Percentiles rank a stretch among this genome's conserved stretches.
Evolutionary conservation across 2,329 filamentous ascomycete species (phyloP).

Genomic region (Clarireedia hainanense): DNA sequence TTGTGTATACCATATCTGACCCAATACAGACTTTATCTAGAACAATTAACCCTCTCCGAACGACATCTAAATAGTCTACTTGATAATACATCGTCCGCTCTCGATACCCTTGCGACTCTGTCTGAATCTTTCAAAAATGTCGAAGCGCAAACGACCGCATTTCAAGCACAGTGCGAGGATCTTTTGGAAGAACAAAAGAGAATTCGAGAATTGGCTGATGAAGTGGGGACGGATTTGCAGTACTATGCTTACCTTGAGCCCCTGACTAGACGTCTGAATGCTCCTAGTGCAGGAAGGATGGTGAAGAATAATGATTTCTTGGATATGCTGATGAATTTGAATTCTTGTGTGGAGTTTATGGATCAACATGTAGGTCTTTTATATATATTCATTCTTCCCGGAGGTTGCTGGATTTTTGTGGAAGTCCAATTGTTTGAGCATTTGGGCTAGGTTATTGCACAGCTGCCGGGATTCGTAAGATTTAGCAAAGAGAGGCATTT

Average conservation of each 20-base stretch:
- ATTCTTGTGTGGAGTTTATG: conserved; percentile 92
- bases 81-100: conserved; percentile 64
- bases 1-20: background rate
- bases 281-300: conserved; percentile 77
- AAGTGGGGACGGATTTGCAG: conserved; percentile 81
- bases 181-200: conserved; percentile 75
- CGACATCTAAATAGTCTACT: conserved; percentile 75
- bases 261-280: conserved; percentile 83
- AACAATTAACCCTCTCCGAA: conserved; percentile 74
- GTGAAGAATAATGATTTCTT: conserved; percentile 80
- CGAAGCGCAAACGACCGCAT: conserved; percentile 84
- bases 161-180: conserved; percentile 86
- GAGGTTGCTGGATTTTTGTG: background rate
- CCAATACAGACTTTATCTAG: conserved; percentile 60
- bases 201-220: conserved; percentile 70
- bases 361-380: conserved; percentile 59
- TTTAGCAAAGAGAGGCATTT: no score
- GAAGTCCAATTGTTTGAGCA: background rate
- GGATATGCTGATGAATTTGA: conserved; percentile 79
- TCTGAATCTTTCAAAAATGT: conserved; percentile 83
- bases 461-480: no score
- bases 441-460: background rate
- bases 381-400: background rate
- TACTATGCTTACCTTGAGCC: conserved; percentile 93
- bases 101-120: conserved; percentile 68